These are phyloP conservation scores for Andrographis paniculata DNA, from an alignment of 305 asterid species.

Conservation along the genomic window DNA sequence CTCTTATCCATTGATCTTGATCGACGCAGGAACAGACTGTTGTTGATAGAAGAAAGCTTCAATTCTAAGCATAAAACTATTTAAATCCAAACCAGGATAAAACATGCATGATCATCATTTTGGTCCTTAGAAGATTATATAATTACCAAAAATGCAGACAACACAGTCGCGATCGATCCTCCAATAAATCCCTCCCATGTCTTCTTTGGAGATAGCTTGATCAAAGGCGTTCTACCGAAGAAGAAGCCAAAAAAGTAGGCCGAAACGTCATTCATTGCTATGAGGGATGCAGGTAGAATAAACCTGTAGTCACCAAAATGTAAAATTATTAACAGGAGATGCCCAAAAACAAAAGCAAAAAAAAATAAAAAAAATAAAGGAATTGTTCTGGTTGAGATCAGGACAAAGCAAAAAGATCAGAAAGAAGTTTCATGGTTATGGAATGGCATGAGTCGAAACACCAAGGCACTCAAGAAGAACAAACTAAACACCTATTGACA, in stretches of 20 bases:
- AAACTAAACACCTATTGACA: background rate
- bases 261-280: conserved; percentile 74
- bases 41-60: background rate
- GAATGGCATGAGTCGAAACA: background rate
- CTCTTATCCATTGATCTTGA: too few relatives aligned
- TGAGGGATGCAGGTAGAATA: conserved; percentile 86
- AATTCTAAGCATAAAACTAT: background rate
- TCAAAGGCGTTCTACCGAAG: conserved; percentile 84
- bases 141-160: conserved; percentile 77
- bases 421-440: background rate
- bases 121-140: background rate
- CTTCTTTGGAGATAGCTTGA: conserved; percentile 88
- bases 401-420: background rate
- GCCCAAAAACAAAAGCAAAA: background rate
- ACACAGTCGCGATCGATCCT: conserved; percentile 74
- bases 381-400: background rate
- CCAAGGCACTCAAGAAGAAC: background rate
- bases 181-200: conserved; percentile 98
- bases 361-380: background rate
- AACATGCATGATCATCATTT: background rate
- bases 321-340: background rate
- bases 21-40: background rate
- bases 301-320: conserved; percentile 45
- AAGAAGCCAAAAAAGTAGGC: conserved; percentile 89
- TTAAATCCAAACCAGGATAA: background rate